Percentiles rank a stretch among this genome's conserved stretches.
These are phyloP conservation scores for Globisporangium nunn DNA, from an alignment of 352 stramenopile species.

Conservation along the genomic window DNA sequence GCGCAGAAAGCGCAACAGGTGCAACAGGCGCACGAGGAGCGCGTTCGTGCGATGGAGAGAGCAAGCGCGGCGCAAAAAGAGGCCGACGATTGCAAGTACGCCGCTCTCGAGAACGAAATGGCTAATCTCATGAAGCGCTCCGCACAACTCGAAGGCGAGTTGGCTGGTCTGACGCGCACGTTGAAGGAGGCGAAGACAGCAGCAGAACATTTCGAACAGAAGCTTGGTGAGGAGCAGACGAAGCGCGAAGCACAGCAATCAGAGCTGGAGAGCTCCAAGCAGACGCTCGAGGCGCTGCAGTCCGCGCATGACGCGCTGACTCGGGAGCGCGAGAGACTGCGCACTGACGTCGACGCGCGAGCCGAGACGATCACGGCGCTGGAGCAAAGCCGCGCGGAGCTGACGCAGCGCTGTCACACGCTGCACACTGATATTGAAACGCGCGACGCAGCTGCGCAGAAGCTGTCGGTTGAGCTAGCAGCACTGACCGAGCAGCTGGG, in stretches of 20 bases:
- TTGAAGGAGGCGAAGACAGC: neutral
- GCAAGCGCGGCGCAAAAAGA: neutral
- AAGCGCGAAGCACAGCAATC: neutral
- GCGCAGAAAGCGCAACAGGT: conserved; percentile 14
- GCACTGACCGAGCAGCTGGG: neutral
- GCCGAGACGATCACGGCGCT: neutral
- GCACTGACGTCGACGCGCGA: conserved; percentile 2
- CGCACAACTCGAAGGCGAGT: conserved; percentile 5
- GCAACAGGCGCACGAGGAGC: conserved; percentile 15
- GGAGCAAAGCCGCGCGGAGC: neutral
- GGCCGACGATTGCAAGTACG: neutral
- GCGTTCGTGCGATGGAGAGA: conserved; percentile 4
- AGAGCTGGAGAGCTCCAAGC: neutral
- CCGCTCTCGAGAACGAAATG: conserved; percentile 9
- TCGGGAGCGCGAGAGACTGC: conserved; percentile 1
- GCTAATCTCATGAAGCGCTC: conserved; percentile 2
- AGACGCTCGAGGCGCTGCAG: neutral
- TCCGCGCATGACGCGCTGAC: neutral
- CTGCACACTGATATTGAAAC: neutral
- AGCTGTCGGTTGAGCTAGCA: neutral
- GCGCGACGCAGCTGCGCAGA: neutral
- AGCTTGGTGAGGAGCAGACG: neutral
- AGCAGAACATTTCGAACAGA: neutral
- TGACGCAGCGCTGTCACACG: neutral
- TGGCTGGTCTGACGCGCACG: neutral